Evolutionary conservation across 257 asterid genomes (phyloP).

Genomic region (Solanum bukasovii): DNA sequence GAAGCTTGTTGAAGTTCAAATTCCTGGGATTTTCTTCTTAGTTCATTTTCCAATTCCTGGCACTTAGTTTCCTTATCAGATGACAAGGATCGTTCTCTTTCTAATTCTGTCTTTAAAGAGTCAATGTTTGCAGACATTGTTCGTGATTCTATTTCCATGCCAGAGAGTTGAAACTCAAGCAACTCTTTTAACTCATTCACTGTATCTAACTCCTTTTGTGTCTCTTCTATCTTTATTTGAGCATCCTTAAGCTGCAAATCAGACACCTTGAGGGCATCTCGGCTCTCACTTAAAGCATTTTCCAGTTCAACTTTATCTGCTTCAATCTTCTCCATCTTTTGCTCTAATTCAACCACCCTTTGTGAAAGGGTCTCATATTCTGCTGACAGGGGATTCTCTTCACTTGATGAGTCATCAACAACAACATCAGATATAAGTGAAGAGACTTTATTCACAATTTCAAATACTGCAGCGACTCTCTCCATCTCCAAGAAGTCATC

Average conservation of each 20-base stretch:
- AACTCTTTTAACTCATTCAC: slow-evolving; percentile 34
- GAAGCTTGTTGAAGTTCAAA: slow-evolving; percentile 28
- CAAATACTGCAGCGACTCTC: too few relatives aligned
- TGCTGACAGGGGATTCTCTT: too few relatives aligned
- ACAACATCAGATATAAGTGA: too few relatives aligned
- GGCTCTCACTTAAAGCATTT: slow-evolving; percentile 19
- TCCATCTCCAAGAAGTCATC: too few relatives aligned
- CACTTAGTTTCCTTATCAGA: slow-evolving; percentile 29
- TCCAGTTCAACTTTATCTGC: too few relatives aligned
- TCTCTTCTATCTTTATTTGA: slow-evolving; percentile 21
- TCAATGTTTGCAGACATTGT: slow-evolving; percentile 30
- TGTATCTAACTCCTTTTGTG: slow-evolving; percentile 29
- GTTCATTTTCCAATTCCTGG: slow-evolving; percentile 42
- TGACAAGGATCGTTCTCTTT: slow-evolving; percentile 28
- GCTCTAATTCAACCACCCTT: too few relatives aligned
- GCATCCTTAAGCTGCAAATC: slow-evolving; percentile 23
- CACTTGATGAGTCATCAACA: too few relatives aligned
- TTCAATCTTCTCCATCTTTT: too few relatives aligned
- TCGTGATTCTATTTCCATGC: slow-evolving; percentile 48
- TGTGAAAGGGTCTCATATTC: too few relatives aligned
- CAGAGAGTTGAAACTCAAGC: slow-evolving; percentile 38
- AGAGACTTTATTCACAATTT: too few relatives aligned
- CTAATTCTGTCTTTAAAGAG: slow-evolving; percentile 25
- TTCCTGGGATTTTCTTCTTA: slow-evolving; percentile 26
- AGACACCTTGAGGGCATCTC: slow-evolving; percentile 26